These are phyloP conservation scores for Arxiozyma telluris DNA, from an alignment of 1,139 yeast species.

Conservation along the genomic window DNA sequence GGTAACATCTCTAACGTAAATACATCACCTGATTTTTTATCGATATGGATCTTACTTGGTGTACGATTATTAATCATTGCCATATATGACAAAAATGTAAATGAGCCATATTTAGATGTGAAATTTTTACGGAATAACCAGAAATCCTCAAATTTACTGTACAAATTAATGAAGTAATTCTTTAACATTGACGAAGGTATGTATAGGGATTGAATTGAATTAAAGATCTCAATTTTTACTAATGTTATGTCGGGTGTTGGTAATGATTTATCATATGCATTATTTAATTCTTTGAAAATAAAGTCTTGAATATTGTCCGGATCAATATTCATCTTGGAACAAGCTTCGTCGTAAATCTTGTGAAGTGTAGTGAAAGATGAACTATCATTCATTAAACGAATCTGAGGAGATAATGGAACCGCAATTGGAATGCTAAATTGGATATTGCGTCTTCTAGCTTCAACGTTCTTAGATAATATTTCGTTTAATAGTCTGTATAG, in stretches of 20 bases:
- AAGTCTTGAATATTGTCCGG: slow-evolving; percentile 88
- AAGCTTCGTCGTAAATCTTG: slow-evolving; percentile 79
- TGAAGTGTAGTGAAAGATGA: slow-evolving; percentile 72
- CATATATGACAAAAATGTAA: slow-evolving; percentile 87
- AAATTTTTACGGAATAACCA: slow-evolving; percentile 97
- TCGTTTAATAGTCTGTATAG: slow-evolving; percentile 82
- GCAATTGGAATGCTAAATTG: slow-evolving; percentile 86
- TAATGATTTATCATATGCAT: slow-evolving; percentile 85
- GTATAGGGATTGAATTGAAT: slow-evolving; percentile 77
- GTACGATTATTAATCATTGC: slow-evolving; percentile 90
- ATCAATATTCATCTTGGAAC: slow-evolving; percentile 62
- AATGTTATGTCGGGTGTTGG: slow-evolving; percentile 90
- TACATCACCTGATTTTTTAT: slow-evolving; percentile 75
- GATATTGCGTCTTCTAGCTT: slow-evolving; percentile 77
- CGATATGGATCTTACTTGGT: slow-evolving; percentile 85
- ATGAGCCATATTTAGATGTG: slow-evolving; percentile 91
- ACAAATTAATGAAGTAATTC: slow-evolving; percentile 55
- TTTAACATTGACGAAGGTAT: slow-evolving; percentile 82
- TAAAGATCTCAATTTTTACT: slow-evolving; percentile 80
- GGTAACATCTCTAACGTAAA: slow-evolving; percentile 97
- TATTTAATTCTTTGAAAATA: slow-evolving; percentile 76
- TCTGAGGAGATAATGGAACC: slow-evolving; percentile 90
- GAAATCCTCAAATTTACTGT: slow-evolving; percentile 80
- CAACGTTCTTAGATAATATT: slow-evolving; percentile 70
- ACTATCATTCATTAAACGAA: slow-evolving; percentile 82